Percentiles rank a stretch among this genome's conserved stretches.
Evolutionary conservation across 371 early-diverging fungal genomes (phyloP).

Genomic region (Mortierella sp.): DNA sequence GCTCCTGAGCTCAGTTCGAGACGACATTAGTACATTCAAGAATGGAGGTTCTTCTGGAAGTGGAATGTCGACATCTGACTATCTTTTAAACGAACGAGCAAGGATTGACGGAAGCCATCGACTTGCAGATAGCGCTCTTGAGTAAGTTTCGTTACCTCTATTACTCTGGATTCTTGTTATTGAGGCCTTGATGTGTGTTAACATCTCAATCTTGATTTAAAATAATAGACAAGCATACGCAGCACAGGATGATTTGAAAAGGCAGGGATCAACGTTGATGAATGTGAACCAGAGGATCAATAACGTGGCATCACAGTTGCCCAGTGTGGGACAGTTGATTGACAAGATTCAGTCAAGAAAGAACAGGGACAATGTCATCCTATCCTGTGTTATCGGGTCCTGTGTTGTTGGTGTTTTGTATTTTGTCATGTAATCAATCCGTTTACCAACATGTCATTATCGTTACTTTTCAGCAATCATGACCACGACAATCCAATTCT

Average conservation of each 20-base stretch:
- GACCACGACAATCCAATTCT: background rate
- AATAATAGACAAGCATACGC: constrained; percentile 51
- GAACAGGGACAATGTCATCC: constrained; percentile 53
- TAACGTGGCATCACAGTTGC: constrained; percentile 52
- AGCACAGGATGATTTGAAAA: constrained; percentile 45
- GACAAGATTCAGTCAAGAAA: constrained; percentile 56
- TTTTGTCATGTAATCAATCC: constrained; percentile 25
- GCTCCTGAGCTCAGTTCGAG: constrained; percentile 46
- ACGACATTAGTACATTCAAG: constrained; percentile 45
- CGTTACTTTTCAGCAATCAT: background rate
- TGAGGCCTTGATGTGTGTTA: background rate
- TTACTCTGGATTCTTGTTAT: background rate
- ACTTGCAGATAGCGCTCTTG: constrained; percentile 52
- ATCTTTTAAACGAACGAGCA: constrained; percentile 42
- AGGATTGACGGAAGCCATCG: constrained; percentile 55
- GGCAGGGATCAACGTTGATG: constrained; percentile 41
- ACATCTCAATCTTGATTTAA: background rate
- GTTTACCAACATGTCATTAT: background rate
- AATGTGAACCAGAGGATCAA: constrained; percentile 50
- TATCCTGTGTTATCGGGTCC: constrained; percentile 53
- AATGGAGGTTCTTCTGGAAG: constrained; percentile 27
- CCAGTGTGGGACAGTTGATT: constrained; percentile 50
- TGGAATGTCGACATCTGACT: constrained; percentile 42
- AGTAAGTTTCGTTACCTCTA: constrained; percentile 20
- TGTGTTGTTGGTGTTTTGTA: constrained; percentile 54